These are phyloP conservation scores for Chenopodium quinoa DNA, from an alignment of 148 eudicot genomes.

Conservation along the genomic window DNA sequence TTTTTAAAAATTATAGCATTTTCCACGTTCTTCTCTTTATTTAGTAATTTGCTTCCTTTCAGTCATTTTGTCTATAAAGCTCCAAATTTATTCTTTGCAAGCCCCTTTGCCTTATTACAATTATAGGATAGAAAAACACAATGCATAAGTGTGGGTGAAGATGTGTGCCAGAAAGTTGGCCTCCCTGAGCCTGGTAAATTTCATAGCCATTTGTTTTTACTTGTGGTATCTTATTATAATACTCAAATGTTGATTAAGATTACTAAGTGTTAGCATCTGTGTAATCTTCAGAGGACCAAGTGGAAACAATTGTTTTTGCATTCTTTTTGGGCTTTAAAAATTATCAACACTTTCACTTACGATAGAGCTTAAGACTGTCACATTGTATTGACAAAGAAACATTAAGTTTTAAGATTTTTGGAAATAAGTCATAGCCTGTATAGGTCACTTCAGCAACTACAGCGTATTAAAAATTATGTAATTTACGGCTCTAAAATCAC, in stretches of 20 bases:
- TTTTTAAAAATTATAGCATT: slow-evolving; percentile 1
- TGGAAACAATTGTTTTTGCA: neutral
- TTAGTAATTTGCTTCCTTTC: neutral
- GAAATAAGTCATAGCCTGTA: too few species aligned
- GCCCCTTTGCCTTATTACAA: neutral
- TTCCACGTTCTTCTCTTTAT: neutral
- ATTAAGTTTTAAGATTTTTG: neutral
- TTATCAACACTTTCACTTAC: too few species aligned
- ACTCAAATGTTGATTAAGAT: neutral
- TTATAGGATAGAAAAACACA: neutral
- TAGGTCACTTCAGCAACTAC: too few species aligned
- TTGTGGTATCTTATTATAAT: neutral
- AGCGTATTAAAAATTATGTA: too few species aligned
- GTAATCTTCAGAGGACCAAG: neutral
- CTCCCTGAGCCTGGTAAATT: neutral
- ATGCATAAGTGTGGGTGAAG: neutral
- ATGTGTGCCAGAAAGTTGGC: neutral
- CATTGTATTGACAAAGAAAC: neutral
- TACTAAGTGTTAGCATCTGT: neutral
- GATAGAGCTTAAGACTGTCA: neutral
- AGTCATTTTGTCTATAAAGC: neutral
- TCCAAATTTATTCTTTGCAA: neutral
- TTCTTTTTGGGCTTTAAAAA: neutral
- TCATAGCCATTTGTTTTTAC: neutral
- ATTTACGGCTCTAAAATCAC: too few species aligned